A percentile compares a stretch with the other conserved stretches of the same genome.
Evolutionary conservation across 2,329 filamentous ascomycete species (phyloP).

Genomic region (Neofusicoccum kwambonambiense): DNA sequence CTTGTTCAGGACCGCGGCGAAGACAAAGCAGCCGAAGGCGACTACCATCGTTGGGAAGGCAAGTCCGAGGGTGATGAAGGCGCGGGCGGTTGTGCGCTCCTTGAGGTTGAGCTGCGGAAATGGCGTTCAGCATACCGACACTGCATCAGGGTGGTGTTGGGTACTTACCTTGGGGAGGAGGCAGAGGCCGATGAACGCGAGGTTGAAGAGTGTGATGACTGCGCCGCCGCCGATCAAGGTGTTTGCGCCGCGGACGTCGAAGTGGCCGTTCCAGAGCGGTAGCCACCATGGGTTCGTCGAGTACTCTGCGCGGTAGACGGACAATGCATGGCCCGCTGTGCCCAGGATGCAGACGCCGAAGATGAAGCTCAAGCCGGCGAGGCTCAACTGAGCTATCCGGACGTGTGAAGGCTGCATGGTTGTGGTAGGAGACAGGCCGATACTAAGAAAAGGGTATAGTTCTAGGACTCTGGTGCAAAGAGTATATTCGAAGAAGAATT

Average conservation of each 20-base stretch:
- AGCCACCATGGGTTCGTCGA: constrained; percentile 48
- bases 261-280: constrained; percentile 49
- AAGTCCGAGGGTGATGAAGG: constrained; percentile 36
- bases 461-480: neutral
- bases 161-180: constrained; percentile 35
- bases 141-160: neutral
- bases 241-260: constrained; percentile 45
- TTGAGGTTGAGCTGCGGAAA: constrained; percentile 31
- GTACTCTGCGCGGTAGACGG: constrained; percentile 44
- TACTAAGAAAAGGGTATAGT: neutral
- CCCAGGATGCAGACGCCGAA: constrained; percentile 39
- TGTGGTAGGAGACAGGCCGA: neutral
- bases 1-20: constrained; percentile 39
- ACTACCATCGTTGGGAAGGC: constrained; percentile 39
- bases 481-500: neutral
- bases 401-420: constrained; percentile 40
- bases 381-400: constrained; percentile 33
- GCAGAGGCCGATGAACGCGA: constrained; percentile 32
- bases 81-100: constrained; percentile 38
- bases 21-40: constrained; percentile 42
- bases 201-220: constrained; percentile 40
- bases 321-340: constrained; percentile 43
- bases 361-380: constrained; percentile 39
- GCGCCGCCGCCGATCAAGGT: constrained; percentile 40
- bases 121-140: neutral